Conservation (phyloP, 345 rosid species). For the Eucalyptus camaldulensis region DNA sequence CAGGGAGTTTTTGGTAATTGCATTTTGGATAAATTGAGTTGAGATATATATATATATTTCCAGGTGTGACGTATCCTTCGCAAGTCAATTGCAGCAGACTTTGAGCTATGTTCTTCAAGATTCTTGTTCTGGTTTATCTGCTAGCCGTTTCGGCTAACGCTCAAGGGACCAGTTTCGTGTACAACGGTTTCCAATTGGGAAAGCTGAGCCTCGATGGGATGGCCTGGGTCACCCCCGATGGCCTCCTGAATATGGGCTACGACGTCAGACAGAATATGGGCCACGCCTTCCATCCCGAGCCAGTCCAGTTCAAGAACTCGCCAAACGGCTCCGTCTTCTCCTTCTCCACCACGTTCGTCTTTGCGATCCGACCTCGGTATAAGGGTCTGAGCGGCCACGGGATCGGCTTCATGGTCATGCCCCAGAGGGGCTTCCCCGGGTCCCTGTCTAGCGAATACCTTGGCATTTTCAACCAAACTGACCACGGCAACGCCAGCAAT, state of each 20-base stretch:
- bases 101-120: not conserved
- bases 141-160: not conserved
- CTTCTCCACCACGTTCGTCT: slow-evolving; percentile 48
- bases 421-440: slow-evolving; percentile 22
- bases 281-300: slow-evolving; percentile 33
- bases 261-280: slow-evolving; percentile 4
- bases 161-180: not conserved
- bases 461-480: slow-evolving; percentile 26
- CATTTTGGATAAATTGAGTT: not conserved
- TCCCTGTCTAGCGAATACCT: slow-evolving; percentile 17
- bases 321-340: slow-evolving; percentile 7
- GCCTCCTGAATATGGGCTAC: slow-evolving; percentile 35
- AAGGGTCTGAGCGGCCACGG: slow-evolving; percentile 24
- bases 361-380: slow-evolving; percentile 28
- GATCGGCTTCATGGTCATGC: slow-evolving; percentile 37
- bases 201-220: slow-evolving; percentile 25
- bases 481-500: slow-evolving; percentile 20
- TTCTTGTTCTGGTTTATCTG: not conserved
- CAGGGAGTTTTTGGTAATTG: too few species aligned
- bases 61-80: not conserved
- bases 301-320: slow-evolving; percentile 23
- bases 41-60: too few species aligned
- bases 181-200: not conserved
- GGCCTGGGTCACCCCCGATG: slow-evolving; percentile 9
- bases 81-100: not conserved